Base-by-base conservation (phyloP, 352 stramenopile genomes). In the Aphanomyces euteiches region DNA sequence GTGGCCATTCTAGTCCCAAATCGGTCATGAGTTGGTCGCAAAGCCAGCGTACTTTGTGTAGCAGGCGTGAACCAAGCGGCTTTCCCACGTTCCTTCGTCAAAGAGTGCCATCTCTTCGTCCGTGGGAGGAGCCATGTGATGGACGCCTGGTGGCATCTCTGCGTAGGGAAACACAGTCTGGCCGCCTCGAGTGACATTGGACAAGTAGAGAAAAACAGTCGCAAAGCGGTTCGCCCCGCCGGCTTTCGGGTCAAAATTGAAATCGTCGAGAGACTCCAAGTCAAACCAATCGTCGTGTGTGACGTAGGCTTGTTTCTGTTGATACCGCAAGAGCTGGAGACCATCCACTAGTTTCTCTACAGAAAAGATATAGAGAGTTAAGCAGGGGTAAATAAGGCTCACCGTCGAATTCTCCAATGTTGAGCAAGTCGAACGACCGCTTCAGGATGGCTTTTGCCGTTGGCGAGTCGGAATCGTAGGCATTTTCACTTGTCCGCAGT, bases 261-360 rank as follows among this genome's bases (percentile, higher is more conserved):
- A 73, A 74, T 79, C 74, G 21, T 72, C 34, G n/a, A 39, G 68
- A 17, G 76, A 71, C 0, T 21, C 21, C n/a, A 53, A 21, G 3
- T 47, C 63, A 47, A 95, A 85, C 68, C 80, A 96, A 80, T 96
- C 89, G 58, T 87, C 73, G 78, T 96, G 89, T 17, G 77, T 71
- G 47, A 81, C 80, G 65, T 96, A 96, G 10, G 84, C 89, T 19
- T 82, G 86, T 13, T 77, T 89, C 8, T 78, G 67, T 64, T 93
- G 87, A 75, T 96, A 96, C 7, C 84, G 72, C 53, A 96, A 73
- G 47, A 95, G 82, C 74, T 96, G 88, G 28, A 96, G 77, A 17
- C 89, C 89, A 77, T 96, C 89, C 7, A 83, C 81, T 56, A 86
- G 77, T 4, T 56, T 41, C 7, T 67, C 60, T 67, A 28, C 5